These are phyloP conservation scores for Melastoma malabathricum DNA, from an alignment of 345 rosid species.

Conservation along the genomic window DNA sequence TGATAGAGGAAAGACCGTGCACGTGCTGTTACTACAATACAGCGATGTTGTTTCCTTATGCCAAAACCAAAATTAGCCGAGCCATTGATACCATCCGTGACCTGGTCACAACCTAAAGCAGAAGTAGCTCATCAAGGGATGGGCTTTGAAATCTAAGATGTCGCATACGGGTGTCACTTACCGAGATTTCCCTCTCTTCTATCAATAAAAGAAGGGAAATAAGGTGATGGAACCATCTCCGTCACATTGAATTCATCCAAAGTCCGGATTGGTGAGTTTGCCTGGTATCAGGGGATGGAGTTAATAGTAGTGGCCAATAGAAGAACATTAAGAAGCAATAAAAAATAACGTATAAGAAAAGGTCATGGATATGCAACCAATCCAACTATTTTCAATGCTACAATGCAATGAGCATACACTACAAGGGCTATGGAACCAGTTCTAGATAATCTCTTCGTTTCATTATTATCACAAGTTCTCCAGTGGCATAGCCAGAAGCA, in stretches of 20 bases:
- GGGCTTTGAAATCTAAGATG: slow-evolving; percentile 14
- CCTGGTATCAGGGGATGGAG: slow-evolving; percentile 19
- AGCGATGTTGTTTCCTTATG: slow-evolving; percentile 41
- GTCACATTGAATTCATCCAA: slow-evolving; percentile 60
- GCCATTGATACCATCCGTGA: slow-evolving; percentile 10
- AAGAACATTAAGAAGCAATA: too few relatives aligned
- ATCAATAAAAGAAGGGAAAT: slow-evolving; percentile 45
- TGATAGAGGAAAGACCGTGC: slow-evolving; percentile 78
- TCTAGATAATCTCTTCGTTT: too few relatives aligned
- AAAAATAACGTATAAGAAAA: too few relatives aligned
- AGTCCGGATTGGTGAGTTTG: slow-evolving; percentile 67
- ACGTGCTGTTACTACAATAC: slow-evolving; percentile 63
- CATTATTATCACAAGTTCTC: too few relatives aligned
- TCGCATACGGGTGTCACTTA: slow-evolving; percentile 14
- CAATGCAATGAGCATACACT: too few relatives aligned
- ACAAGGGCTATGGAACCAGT: too few relatives aligned
- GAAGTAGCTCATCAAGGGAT: slow-evolving; percentile 13
- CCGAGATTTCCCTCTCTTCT: slow-evolving; percentile 19
- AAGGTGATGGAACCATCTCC: slow-evolving; percentile 52
- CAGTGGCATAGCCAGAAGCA: too few relatives aligned
- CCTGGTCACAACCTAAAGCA: slow-evolving; percentile 4
- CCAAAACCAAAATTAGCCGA: slow-evolving; percentile 39
- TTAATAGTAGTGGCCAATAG: too few relatives aligned
- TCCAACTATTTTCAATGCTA: too few relatives aligned
- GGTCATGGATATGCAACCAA: too few relatives aligned